Evolutionary conservation across 2,329 filamentous ascomycete species (phyloP).

Genomic region (Grosmannia clavigera): DNA sequence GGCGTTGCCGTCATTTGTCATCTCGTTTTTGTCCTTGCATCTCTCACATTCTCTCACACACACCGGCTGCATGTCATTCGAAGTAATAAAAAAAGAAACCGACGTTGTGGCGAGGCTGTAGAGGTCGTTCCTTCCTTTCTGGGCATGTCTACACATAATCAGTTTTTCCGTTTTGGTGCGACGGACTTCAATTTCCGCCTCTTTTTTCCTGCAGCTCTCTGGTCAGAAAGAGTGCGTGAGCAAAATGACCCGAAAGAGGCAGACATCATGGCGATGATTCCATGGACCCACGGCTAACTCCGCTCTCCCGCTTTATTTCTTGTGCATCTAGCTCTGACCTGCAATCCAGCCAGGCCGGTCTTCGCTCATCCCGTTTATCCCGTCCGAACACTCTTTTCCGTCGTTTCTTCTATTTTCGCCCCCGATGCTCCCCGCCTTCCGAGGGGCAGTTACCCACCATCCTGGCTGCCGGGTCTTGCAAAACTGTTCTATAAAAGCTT

Average conservation of each 20-base stretch:
- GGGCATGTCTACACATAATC: background rate
- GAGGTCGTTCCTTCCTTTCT: background rate
- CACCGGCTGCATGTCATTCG: background rate
- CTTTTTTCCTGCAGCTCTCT: background rate
- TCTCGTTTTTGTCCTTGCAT: background rate
- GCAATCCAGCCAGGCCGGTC: background rate
- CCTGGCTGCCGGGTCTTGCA: background rate
- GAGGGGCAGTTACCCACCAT: background rate
- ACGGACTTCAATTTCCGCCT: background rate
- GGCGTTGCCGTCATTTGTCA: too few species aligned
- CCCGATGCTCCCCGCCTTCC: background rate
- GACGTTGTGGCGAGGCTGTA: background rate
- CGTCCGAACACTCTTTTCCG: background rate
- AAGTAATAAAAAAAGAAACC: background rate
- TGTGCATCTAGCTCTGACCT: too few species aligned
- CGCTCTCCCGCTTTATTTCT: too few species aligned
- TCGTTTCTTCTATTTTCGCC: background rate
- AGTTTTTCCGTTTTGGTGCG: background rate
- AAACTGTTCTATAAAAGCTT: background rate
- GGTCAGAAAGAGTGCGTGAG: background rate
- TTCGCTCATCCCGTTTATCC: background rate
- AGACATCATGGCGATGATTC: background rate
- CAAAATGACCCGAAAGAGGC: background rate
- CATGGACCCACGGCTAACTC: background rate
- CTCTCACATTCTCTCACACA: background rate